phyloP scores from a whole-genome alignment of 139 green algal species.

The Nannochloris sp. region DNA sequence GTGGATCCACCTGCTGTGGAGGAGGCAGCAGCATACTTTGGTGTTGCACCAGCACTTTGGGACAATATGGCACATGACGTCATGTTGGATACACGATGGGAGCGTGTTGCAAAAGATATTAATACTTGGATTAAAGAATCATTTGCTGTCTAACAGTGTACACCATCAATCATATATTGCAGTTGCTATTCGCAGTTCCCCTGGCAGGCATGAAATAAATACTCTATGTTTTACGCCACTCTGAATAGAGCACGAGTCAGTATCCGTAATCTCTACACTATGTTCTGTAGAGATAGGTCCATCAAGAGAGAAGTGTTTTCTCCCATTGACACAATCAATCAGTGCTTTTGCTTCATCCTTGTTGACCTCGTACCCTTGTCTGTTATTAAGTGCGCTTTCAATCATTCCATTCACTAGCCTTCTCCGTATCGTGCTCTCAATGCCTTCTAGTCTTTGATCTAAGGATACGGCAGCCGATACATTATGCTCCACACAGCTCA shows the following conservation, averaged over 20 bases:
- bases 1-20: constrained; percentile 44
- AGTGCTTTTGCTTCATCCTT: neutral
- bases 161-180: neutral
- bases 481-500: neutral
- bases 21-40: constrained; percentile 43
- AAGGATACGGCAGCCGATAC: neutral
- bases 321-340: neutral
- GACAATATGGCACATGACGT: constrained; percentile 63
- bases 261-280: neutral
- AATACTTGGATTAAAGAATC: constrained; percentile 29
- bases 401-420: too few relatives aligned
- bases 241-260: too few relatives aligned
- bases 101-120: constrained; percentile 41
- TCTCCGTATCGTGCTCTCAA: neutral
- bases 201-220: neutral
- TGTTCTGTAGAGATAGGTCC: neutral
- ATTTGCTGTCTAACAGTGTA: neutral
- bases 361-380: neutral
- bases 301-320: neutral
- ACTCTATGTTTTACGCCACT: neutral
- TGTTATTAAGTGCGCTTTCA: too few relatives aligned
- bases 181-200: neutral
- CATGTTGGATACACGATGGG: constrained; percentile 76
- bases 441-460: neutral
- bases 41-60: constrained; percentile 39